Base-by-base conservation (phyloP, 1,284 basidiomycete species). In the Boletellus deceptivus region DNA sequence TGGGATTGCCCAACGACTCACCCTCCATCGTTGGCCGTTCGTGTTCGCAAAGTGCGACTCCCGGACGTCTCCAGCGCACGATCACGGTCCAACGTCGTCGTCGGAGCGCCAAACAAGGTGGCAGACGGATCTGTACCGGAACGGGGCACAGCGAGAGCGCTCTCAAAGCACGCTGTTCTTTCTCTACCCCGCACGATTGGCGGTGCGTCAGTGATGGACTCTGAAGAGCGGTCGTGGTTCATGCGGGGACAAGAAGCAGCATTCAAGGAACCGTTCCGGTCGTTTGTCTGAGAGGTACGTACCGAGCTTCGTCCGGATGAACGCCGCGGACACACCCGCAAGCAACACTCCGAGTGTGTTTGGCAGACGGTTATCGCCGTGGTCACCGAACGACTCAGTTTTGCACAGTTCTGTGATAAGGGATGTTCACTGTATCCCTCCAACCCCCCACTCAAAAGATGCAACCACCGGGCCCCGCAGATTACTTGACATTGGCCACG, bases 91-190 rank as follows among this genome's bases (percentile, higher is more conserved):
- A 6, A 29, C 27, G 27, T 10, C 10, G 27, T 29, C 27, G 74
- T 76, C 48, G 68, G 74, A 34, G 72, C 74, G 53, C 75, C 74
- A 53, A 86, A 86, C 64, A 78, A 82, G 44, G 75, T 86, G 7
- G 83, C 83, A 0, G 82, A 84, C 52, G 83, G n/a, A 89, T 59
- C 70, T 88, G 11, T 89, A 88, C 69, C 77, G 79, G 61, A 81
- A 84, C 61, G 86, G 85, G 11, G 82, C 88, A 1, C 84, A 86
- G 61, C 67, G 78, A 16, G 79, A 85, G 80, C 49, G 82, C 82
- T 2, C 67, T 89, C 44, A 79, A 85, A 55, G 72, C 71, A 4
- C 70, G 84, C 17, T 88, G 83, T 55, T 84, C 84, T 29, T 6
- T 87, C 56, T 72, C 77, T 35, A 72, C 73, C 3, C 71, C 56